Conservation (phyloP, 495 filamentous ascomycete species). For the Xanthoparmelia taractica region DNA sequence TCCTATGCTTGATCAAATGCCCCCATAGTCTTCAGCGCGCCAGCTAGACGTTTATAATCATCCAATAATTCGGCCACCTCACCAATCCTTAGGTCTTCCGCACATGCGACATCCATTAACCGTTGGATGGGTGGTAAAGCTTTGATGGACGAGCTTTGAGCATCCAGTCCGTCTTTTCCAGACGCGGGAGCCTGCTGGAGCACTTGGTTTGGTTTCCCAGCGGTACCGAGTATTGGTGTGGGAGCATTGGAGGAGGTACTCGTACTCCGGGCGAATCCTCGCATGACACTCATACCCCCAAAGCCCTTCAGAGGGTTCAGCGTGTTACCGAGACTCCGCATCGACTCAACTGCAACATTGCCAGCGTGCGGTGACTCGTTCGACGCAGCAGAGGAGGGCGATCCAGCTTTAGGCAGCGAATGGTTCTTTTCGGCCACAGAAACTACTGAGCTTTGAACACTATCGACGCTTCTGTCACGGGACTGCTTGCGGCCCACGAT, state of each 20-base stretch:
- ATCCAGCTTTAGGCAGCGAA: conserved; percentile 8
- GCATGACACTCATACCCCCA: conserved; percentile 56
- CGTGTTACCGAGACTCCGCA: conserved; percentile 74
- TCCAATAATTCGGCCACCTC: conserved; percentile 76
- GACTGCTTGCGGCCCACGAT: conserved; percentile 53
- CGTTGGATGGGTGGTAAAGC: conserved; percentile 34
- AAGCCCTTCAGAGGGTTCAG: conserved; percentile 80
- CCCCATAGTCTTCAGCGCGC: conserved; percentile 53
- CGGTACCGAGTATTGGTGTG: conserved; percentile 18
- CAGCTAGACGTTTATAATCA: conserved; percentile 80
- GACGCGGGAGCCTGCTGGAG: conserved; percentile 1
- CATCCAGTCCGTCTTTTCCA: background rate
- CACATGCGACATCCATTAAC: conserved; percentile 74
- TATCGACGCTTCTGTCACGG: conserved; percentile 73
- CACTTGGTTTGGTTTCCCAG: conserved; percentile 12
- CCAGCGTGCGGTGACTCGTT: conserved; percentile 28
- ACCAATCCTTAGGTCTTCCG: conserved; percentile 66
- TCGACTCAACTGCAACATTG: conserved; percentile 63
- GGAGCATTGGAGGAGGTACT: conserved; percentile 29
- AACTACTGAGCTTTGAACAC: conserved; percentile 52
- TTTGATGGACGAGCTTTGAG: conserved; percentile 1
- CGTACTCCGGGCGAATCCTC: conserved; percentile 62
- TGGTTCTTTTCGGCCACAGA: conserved; percentile 35
- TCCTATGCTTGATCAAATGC: conserved; percentile 33
- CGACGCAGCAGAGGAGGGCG: conserved; percentile 13